Evolutionary conservation across 129 eudicot genomes (phyloP).

Genomic region (Pittosporum tobira): DNA sequence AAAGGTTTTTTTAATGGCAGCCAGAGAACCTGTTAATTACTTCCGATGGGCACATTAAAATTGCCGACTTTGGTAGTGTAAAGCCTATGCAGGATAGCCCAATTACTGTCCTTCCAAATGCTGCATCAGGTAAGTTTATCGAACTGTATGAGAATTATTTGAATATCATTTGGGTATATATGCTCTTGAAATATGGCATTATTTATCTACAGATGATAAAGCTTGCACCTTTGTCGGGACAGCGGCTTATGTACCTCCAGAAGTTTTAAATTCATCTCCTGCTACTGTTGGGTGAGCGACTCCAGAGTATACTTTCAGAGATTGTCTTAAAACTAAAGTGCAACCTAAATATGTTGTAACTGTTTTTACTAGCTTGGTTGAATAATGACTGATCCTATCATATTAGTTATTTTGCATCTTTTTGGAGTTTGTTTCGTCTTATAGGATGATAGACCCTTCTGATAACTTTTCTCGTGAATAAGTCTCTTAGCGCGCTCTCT

Average conservation of each 20-base stretch:
- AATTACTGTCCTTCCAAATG: slow-evolving; percentile 90
- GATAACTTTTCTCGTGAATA: too few species aligned
- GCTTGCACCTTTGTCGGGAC: slow-evolving; percentile 97
- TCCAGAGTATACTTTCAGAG: too few species aligned
- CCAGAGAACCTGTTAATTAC: slow-evolving; percentile 95
- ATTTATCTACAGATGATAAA: slow-evolving; percentile 64
- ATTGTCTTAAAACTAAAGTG: too few species aligned
- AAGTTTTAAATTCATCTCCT: slow-evolving; percentile 82
- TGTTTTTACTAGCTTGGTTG: background rate
- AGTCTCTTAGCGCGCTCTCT: too few species aligned
- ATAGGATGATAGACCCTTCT: too few species aligned
- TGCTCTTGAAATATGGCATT: slow-evolving; percentile 11
- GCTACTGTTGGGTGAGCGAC: slow-evolving; percentile 84
- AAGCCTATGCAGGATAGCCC: slow-evolving; percentile 94
- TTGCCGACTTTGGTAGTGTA: slow-evolving; percentile 99
- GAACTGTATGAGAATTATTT: background rate
- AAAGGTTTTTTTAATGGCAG: slow-evolving; percentile 41
- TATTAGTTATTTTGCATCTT: background rate
- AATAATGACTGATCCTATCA: background rate
- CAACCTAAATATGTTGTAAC: too few species aligned
- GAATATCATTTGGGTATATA: background rate
- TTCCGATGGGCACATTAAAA: slow-evolving; percentile 83
- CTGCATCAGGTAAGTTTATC: slow-evolving; percentile 58
- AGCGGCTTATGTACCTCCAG: slow-evolving; percentile 99
- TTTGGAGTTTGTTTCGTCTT: too few species aligned